A percentile compares a stretch with the other conserved stretches of the same genome.
Evolutionary conservation across 345 rosid species (phyloP).

Genomic region (Citrus medica): DNA sequence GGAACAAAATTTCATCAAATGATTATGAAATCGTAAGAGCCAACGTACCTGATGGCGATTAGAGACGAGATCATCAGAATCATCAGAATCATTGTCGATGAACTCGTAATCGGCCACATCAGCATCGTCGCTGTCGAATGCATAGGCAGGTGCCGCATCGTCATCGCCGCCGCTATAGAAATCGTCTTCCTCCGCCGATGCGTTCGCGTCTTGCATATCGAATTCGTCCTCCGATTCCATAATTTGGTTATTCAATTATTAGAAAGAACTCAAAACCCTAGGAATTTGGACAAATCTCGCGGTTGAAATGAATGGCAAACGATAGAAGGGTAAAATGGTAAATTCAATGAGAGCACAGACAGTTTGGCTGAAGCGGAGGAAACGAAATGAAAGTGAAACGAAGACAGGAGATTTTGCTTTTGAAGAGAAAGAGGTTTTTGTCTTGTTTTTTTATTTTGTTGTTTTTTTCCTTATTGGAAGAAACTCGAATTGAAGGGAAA

Average conservation of each 20-base stretch:
- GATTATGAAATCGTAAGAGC: neutral
- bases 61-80: constrained; percentile 59
- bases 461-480: too few species aligned
- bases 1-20: neutral
- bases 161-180: constrained; percentile 79
- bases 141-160: constrained; percentile 23
- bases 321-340: neutral
- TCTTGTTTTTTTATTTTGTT: too few species aligned
- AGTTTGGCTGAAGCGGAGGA: neutral
- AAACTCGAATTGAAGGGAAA: too few species aligned
- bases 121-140: constrained; percentile 44
- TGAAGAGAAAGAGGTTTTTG: neutral
- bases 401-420: neutral
- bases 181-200: constrained; percentile 70
- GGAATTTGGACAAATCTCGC: neutral
- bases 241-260: neutral
- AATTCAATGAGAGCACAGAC: neutral
- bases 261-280: constrained; percentile 5
- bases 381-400: neutral
- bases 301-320: neutral
- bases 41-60: constrained; percentile 60
- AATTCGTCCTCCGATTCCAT: constrained; percentile 56
- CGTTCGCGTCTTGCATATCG: constrained; percentile 53
- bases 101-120: constrained; percentile 64
- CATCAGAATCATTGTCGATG: constrained; percentile 69